These are phyloP conservation scores for Metschnikowia sp. DNA, from an alignment of 805 yeast species.

Conservation along the genomic window DNA sequence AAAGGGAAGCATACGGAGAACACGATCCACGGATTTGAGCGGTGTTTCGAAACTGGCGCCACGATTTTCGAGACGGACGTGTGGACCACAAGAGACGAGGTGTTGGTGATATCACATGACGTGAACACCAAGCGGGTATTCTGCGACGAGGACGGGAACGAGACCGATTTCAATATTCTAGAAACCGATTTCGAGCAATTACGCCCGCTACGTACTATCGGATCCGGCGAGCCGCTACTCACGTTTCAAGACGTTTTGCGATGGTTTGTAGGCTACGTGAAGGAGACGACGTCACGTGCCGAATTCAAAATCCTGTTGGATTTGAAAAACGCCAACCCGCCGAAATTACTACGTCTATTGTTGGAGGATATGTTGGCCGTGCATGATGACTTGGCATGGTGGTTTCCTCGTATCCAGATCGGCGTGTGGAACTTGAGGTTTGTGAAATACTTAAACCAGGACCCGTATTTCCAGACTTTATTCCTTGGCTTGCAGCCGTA, in stretches of 20 bases:
- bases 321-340: conserved; percentile 38
- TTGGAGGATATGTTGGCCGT: conserved; percentile 29
- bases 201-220: conserved; percentile 23
- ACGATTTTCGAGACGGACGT: conserved; percentile 41
- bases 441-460: conserved; percentile 39
- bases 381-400: conserved; percentile 31
- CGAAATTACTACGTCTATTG: conserved; percentile 27
- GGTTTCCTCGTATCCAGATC: conserved; percentile 36
- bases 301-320: conserved; percentile 35
- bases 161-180: conserved; percentile 33
- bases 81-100: conserved; percentile 37
- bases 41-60: conserved; percentile 38
- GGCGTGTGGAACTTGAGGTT: conserved; percentile 42
- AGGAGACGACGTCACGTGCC: conserved; percentile 11
- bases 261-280: conserved; percentile 29
- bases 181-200: conserved; percentile 28
- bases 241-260: conserved; percentile 30
- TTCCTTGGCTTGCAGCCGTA: conserved; percentile 8
- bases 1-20: conserved; percentile 40
- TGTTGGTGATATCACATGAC: conserved; percentile 40
- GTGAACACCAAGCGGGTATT: conserved; percentile 36
- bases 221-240: conserved; percentile 31
- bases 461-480: conserved; percentile 28
- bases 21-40: conserved; percentile 34
- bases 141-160: conserved; percentile 31